Evolutionary conservation across 2,329 filamentous ascomycete species (phyloP).

Genomic region (Monilinia laxa): DNA sequence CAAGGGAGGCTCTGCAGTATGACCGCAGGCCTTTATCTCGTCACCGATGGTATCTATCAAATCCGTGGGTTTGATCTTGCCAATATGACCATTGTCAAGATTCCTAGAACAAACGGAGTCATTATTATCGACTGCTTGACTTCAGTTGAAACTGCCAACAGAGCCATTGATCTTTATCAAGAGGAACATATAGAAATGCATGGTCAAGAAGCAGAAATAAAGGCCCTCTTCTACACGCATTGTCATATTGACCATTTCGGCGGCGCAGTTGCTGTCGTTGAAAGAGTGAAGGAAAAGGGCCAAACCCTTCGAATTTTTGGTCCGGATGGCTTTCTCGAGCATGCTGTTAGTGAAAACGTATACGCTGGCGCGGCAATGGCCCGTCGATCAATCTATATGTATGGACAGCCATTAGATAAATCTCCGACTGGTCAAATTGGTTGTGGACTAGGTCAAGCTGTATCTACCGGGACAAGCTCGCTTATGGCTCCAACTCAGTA

Average conservation of each 20-base stretch:
- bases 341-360: conserved; percentile 44
- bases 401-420: conserved; percentile 40
- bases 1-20: conserved; percentile 39
- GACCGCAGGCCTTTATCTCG: conserved; percentile 42
- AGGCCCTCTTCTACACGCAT: conserved; percentile 45
- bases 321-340: conserved; percentile 45
- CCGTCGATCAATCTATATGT: conserved; percentile 45
- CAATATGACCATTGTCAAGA: conserved; percentile 45
- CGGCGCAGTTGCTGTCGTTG: conserved; percentile 37
- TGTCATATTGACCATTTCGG: conserved; percentile 45
- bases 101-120: conserved; percentile 39
- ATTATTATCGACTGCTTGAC: conserved; percentile 45
- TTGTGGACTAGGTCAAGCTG: conserved; percentile 41
- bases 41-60: conserved; percentile 44
- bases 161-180: conserved; percentile 43
- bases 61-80: conserved; percentile 45
- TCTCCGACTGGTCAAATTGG: conserved; percentile 43
- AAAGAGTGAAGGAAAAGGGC: conserved; percentile 23
- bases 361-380: conserved; percentile 44
- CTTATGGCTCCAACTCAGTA: conserved; percentile 42
- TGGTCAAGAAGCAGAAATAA: conserved; percentile 36
- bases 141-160: conserved; percentile 42
- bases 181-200: conserved; percentile 21
- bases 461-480: conserved; percentile 38
- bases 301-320: conserved; percentile 28